phyloP scores from a whole-genome alignment of 2,329 filamentous ascomycete species.

The Verticillium nonalfalfae region DNA sequence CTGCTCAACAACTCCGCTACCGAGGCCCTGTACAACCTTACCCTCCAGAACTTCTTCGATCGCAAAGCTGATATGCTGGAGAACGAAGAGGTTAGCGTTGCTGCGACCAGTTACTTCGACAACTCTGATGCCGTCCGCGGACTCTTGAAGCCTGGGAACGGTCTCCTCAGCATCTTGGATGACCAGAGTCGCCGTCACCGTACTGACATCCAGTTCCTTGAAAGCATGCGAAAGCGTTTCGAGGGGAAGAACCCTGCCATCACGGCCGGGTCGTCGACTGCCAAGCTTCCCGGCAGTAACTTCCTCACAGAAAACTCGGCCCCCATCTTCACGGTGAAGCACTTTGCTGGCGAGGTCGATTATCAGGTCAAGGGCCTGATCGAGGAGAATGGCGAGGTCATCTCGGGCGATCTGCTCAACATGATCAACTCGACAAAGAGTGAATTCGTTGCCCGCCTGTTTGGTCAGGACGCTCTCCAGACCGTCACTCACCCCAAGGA shows the following conservation, averaged over 20 bases:
- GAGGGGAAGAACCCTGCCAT: slow-evolving; percentile 93
- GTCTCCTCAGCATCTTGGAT: slow-evolving; percentile 87
- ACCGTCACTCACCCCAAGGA: slow-evolving; percentile 93
- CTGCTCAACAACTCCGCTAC: slow-evolving; percentile 90
- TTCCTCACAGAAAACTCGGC: slow-evolving; percentile 78
- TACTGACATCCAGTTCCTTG: slow-evolving; percentile 82
- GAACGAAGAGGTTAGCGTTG: slow-evolving; percentile 84
- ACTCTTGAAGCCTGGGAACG: slow-evolving; percentile 86
- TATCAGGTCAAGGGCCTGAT: slow-evolving; percentile 82
- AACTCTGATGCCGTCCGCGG: slow-evolving; percentile 93
- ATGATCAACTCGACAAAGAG: slow-evolving; percentile 84
- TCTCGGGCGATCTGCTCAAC: slow-evolving; percentile 93
- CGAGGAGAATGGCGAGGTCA: slow-evolving; percentile 93
- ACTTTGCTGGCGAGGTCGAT: slow-evolving; percentile 95
- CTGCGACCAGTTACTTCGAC: slow-evolving; percentile 94
- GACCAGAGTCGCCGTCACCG: slow-evolving; percentile 89
- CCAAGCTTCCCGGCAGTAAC: slow-evolving; percentile 79
- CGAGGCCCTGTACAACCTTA: slow-evolving; percentile 88
- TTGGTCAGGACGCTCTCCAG: slow-evolving; percentile 91
- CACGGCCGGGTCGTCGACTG: slow-evolving; percentile 65
- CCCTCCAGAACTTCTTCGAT: slow-evolving; percentile 93
- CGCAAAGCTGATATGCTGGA: slow-evolving; percentile 89
- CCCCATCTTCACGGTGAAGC: slow-evolving; percentile 82
- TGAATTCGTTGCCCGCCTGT: slow-evolving; percentile 81
- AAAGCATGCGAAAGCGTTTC: slow-evolving; percentile 87